Evolutionary conservation across 495 filamentous ascomycete species (phyloP), one percentile per base, ranked within the genome.

Genomic region (Penicillium ochrochloron): DNA sequence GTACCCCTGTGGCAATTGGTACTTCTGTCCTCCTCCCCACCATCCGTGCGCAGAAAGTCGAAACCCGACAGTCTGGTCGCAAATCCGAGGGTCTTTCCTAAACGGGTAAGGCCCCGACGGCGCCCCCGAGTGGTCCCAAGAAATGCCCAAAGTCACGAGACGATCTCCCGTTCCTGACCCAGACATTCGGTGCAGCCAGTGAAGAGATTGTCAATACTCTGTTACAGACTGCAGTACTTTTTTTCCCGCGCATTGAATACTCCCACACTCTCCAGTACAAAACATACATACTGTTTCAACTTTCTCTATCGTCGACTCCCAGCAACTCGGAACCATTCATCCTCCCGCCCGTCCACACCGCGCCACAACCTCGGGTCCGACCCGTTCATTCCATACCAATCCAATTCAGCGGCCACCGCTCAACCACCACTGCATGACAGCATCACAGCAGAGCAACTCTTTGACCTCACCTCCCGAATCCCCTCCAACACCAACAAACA

Each of bases 121-220:
- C 48, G 17, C 60, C 42, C 50, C 39, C 48, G 48, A 51, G 12
- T 41, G 25, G 25, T 27, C 25, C 41, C 17, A 44, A n/a, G 14
- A 15, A 52, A 31, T 17, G 29, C n/a, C 12, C 14, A 39, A 50
- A 57, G 68, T 70, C 68, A 68, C 65, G 68, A 67, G 67, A 66
- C 53, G 56, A 69, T 68, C 63, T 63, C 57, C 67, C 64, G 63
- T 66, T 44, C 67, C 67, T 61, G 57, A 69, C 53, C 60, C 62
- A 57, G 27, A 58, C 55, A 14, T 29, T 9, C 37, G 57, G 50
- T 21, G 23, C 31, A 23, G 21, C 5, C 15, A 0, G 2, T 3
- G 3, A 23, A 37, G 35, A 37, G 9, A 33, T 44, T 21, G 42
- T 27, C 25, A 27, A 27, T 27, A 19, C 15, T 44, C 17, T 44